Conservation (phyloP, 495 filamentous ascomycete genomes). For the Rhizodiscina lignyota region DNA sequence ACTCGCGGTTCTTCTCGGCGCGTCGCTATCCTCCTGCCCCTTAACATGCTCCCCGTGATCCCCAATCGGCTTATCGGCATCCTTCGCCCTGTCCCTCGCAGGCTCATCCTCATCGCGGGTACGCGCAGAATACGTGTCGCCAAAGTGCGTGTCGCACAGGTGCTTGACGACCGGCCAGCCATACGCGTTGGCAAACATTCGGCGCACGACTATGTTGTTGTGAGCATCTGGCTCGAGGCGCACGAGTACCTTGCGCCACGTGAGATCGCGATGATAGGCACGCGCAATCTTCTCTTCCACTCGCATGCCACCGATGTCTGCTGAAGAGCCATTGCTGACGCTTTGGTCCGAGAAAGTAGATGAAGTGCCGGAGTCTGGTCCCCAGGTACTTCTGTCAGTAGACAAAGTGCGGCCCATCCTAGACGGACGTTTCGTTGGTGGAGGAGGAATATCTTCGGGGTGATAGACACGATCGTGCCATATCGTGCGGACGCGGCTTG, state of each 20-base stretch:
- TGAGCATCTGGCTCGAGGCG: conserved; percentile 92
- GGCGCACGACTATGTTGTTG: conserved; percentile 92
- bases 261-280: conserved; percentile 76
- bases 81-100: conserved; percentile 28
- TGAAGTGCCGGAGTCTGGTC: not conserved
- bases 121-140: conserved; percentile 40
- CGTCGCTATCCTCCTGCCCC: conserved; percentile 44
- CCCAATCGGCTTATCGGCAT: conserved; percentile 5
- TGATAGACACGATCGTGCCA: conserved; percentile 96
- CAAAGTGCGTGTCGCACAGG: conserved; percentile 84
- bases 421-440: conserved; percentile 37
- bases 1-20: conserved; percentile 39
- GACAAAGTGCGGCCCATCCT: conserved; percentile 24
- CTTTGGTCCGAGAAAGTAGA: conserved; percentile 7
- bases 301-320: conserved; percentile 44
- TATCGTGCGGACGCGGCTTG: conserved; percentile 73
- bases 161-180: conserved; percentile 96
- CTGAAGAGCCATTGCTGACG: conserved; percentile 3
- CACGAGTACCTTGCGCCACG: conserved; percentile 93
- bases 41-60: conserved; percentile 37
- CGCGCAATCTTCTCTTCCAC: conserved; percentile 96
- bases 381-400: conserved; percentile 15
- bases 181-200: conserved; percentile 93
- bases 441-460: conserved; percentile 77
- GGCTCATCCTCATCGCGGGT: conserved; percentile 40